Percentiles rank a stretch among this genome's conserved stretches.
Conservation (phyloP, 768 basidiomycete species). For the Tricholoma terreum region DNA sequence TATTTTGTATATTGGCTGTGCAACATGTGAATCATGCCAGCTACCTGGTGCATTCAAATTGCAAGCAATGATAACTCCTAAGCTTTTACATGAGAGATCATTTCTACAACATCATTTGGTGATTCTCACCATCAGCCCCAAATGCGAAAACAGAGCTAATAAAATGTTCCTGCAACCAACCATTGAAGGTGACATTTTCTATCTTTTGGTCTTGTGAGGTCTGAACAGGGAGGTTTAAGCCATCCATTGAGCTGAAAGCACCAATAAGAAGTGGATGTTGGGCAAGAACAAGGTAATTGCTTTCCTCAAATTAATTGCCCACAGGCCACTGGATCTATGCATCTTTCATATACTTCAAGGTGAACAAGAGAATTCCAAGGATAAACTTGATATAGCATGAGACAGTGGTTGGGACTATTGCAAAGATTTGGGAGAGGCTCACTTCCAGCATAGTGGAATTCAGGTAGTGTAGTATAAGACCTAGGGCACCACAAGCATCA, state of each 20-base stretch:
- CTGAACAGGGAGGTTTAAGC: background rate
- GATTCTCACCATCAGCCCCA: background rate
- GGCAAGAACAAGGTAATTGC: background rate
- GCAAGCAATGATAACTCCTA: too few relatives aligned
- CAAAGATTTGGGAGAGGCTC: background rate
- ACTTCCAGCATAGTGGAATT: background rate
- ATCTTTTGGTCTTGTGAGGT: background rate
- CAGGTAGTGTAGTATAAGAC: background rate
- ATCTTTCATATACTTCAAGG: background rate
- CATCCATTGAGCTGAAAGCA: background rate
- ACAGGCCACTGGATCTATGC: background rate
- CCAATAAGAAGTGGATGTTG: background rate
- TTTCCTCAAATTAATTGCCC: background rate
- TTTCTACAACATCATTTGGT: background rate
- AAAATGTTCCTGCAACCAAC: background rate
- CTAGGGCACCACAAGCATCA: background rate
- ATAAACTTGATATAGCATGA: background rate
- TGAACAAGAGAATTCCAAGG: background rate
- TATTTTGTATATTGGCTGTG: background rate
- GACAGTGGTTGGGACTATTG: background rate
- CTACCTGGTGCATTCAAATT: too few relatives aligned
- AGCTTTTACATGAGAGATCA: too few relatives aligned
- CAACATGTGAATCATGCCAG: too few relatives aligned
- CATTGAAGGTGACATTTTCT: background rate
- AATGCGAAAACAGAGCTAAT: background rate